Base-by-base conservation (phyloP, 331 rosid genomes). In the Quercus tomentella region DNA sequence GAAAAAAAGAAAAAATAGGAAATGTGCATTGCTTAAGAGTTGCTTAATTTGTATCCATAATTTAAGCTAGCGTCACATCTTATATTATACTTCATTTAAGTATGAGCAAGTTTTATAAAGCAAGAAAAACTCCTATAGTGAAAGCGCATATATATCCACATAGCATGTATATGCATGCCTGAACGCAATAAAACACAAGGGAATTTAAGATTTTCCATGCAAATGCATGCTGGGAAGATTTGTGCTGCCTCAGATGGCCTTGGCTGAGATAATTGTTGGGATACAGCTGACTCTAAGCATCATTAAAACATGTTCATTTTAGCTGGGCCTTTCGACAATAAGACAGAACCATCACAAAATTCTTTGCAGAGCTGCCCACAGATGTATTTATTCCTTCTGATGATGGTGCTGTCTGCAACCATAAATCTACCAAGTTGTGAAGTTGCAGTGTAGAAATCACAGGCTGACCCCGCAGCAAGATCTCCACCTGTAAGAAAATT, bases 321-420 rank as follows among this genome's bases (percentile, higher is more conserved):
- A 7, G 30, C 21, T 63, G 71, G 72, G 73, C 62, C 75, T 79
- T 88, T 77, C 86, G 83, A 68, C 82, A 8, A 37, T 92, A 92
- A 0, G 88, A 80, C 62, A 92, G 90, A 71, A 84, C 87, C 97
- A 91, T 85, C 26, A 92, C 84, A 71, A 77, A 86, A 21, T 92
- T 90, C 88, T 88, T 66, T 16, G 90, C 96, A 0, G 92, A 86
- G 84, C 84, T 81, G 70, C 96, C 96, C 41, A 60, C 77, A 18
- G 77, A 20, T 23, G 91, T 11, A 23, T 67, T 45, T 76, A 88
- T 81, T 28, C 0, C 76, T 67, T 77, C 86, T 51, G 79, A 69
- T 2, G 20, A 37, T n/a, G 92, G 84, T 45, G 56, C 11, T 77
- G 90, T 77, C 81, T 82, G 73, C 75, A 84, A 20, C 96, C 96